Conservation (phyloP, 2,329 filamentous ascomycete species). For the Hypoxylon rubiginosum region DNA sequence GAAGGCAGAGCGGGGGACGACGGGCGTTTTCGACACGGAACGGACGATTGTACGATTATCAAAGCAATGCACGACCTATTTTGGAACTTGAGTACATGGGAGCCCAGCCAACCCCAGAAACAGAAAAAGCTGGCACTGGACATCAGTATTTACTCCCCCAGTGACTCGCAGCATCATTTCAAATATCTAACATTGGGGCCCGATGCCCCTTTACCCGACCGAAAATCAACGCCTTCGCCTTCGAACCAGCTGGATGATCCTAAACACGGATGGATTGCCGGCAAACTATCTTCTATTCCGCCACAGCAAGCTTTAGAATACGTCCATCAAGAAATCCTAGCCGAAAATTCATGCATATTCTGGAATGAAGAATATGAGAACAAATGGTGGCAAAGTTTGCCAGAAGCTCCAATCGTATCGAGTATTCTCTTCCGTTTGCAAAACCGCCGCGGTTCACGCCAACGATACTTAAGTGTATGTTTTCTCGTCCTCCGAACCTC, state of each 20-base stretch:
- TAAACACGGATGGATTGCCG: slow-evolving; percentile 40
- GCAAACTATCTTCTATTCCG: slow-evolving; percentile 43
- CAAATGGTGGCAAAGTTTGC: slow-evolving; percentile 53
- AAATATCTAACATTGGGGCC: slow-evolving; percentile 41
- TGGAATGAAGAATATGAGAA: slow-evolving; percentile 46
- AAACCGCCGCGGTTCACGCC: slow-evolving; percentile 50
- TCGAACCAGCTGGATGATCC: slow-evolving; percentile 38
- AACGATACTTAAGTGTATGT: slow-evolving; percentile 50
- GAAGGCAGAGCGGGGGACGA: too few relatives aligned
- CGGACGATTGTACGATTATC: slow-evolving; percentile 12
- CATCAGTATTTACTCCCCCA: slow-evolving; percentile 51
- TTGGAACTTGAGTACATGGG: slow-evolving; percentile 49
- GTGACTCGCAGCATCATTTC: slow-evolving; percentile 45
- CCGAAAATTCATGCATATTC: slow-evolving; percentile 44
- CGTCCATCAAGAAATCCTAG: slow-evolving; percentile 48
- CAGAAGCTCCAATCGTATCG: slow-evolving; percentile 52
- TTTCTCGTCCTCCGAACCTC: slow-evolving; percentile 54
- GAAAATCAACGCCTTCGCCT: neutral
- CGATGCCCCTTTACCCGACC: slow-evolving; percentile 34
- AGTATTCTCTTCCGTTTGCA: slow-evolving; percentile 53
- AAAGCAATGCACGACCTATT: slow-evolving; percentile 43
- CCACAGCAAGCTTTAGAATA: slow-evolving; percentile 41
- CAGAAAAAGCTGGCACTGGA: slow-evolving; percentile 48
- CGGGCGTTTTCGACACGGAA: neutral
- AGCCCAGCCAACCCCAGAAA: slow-evolving; percentile 20